Percentiles rank a stretch among this genome's conserved stretches.
Conservation (phyloP, 768 basidiomycete species). For the Royoungia palumana region DNA sequence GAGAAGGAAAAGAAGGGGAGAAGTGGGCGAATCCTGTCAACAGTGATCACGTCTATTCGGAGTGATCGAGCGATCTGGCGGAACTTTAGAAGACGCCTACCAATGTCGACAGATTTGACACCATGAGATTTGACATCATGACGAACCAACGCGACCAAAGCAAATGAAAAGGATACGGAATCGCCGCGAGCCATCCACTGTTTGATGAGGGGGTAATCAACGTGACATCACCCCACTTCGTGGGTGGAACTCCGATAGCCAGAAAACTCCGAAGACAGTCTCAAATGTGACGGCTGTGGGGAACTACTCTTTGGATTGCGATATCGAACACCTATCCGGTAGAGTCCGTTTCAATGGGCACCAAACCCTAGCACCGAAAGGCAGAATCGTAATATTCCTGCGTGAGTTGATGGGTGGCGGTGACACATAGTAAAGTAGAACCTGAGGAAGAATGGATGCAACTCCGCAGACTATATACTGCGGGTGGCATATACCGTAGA, state of each 20-base stretch:
- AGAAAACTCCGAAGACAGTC: constrained; percentile 2
- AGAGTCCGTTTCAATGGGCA: no score
- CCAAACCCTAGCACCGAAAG: no score
- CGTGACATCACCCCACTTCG: no score
- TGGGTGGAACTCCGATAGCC: no score
- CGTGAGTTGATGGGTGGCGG: background rate
- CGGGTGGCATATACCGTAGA: no score
- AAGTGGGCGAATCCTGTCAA: background rate
- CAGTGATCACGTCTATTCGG: background rate
- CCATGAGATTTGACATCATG: no score
- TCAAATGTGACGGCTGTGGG: background rate
- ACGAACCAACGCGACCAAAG: background rate
- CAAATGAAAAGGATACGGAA: background rate
- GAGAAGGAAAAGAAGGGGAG: no score
- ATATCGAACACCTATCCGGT: background rate
- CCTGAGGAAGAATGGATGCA: background rate
- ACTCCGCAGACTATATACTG: no score
- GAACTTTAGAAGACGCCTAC: constrained; percentile 13
- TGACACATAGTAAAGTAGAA: no score
- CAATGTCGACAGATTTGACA: background rate
- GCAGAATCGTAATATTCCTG: no score
- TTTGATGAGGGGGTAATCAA: no score
- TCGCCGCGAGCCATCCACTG: background rate
- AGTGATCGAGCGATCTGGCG: background rate
- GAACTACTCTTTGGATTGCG: background rate